phyloP scores from a whole-genome alignment of 129 eudicot species.

The Ambrosia artemisiifolia region DNA sequence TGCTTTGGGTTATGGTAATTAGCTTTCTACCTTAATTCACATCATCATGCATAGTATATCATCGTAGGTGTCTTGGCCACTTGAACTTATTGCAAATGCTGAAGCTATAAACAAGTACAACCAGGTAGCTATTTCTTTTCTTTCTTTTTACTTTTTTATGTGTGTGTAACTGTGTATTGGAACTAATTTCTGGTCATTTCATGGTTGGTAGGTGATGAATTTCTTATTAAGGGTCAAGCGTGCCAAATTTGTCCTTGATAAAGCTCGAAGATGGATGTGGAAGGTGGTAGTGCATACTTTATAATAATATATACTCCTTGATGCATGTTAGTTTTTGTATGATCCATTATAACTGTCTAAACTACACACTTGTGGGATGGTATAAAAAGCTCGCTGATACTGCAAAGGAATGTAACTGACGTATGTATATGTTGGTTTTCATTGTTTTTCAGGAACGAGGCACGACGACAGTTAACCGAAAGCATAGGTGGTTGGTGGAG shows the following conservation, averaged over 20 bases:
- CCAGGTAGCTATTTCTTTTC: slow-evolving; percentile 49
- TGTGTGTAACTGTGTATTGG: neutral
- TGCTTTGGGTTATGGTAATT: neutral
- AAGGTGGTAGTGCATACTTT: slow-evolving; percentile 43
- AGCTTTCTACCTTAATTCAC: neutral
- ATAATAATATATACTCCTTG: neutral
- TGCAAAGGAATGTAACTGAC: neutral
- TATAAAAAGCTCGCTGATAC: neutral
- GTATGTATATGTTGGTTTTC: neutral
- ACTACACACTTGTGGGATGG: neutral
- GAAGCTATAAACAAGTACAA: slow-evolving; percentile 92
- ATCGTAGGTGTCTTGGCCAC: slow-evolving; percentile 88
- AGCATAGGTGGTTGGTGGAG: slow-evolving; percentile 89
- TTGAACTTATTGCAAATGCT: slow-evolving; percentile 84
- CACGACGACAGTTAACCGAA: slow-evolving; percentile 47
- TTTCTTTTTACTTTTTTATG: neutral
- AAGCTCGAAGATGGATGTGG: slow-evolving; percentile 98
- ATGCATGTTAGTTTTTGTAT: slow-evolving; percentile 11
- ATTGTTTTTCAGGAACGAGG: slow-evolving; percentile 55
- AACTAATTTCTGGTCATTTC: slow-evolving; percentile 9
- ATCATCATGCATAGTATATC: slow-evolving; percentile 15
- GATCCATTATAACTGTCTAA: neutral
- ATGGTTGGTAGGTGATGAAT: slow-evolving; percentile 71
- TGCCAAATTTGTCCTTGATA: slow-evolving; percentile 94
- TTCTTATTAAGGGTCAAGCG: slow-evolving; percentile 91